Base-by-base conservation (phyloP, 495 filamentous ascomycete species). In the Penicillium roqueforti region DNA sequence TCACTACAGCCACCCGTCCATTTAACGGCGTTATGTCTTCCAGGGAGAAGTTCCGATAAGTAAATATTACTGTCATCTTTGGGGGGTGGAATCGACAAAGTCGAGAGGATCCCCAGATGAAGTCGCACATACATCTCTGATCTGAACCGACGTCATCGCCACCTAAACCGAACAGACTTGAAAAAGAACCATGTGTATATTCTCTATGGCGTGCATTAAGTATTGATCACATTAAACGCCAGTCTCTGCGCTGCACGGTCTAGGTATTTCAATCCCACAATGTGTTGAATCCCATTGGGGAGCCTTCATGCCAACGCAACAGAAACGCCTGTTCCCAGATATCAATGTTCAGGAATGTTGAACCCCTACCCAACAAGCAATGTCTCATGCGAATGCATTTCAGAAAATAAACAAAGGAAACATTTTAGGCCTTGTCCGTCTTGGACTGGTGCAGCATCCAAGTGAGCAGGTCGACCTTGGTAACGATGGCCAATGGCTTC, bases 391-490 rank as follows among this genome's bases (percentile, higher is more conserved):
- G 38, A 41, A 61, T 63, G 46, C 55, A 54, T 32, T 31, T 46
- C 43, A 45, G 32, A 40, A 34, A 54, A 29, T 47, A 25, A 43
- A 31, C 28, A 31, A 36, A 32, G 3, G 41, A 47, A 18, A 9
- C 19, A n/a, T 22, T 56, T 41, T 54, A 66, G 23, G 55, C 52
- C 29, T 56, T 58, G 32, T 52, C 60, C n/a, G 47, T 25, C 55
- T 66, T 68, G 20, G 54, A 77, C 64, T 88, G 82, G 76, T 85
- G 92, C 16, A 97, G 83, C 81, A 98, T 78, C 83, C 88, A 98
- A n/a, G 83, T 85, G 61, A 98, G 71, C 58, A 98, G 67, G 75
- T 98, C 93, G 16, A 98, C 93, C 80, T 98, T 98, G 26, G 93
- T 97, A 4, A 91, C 92, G 8, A 98, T 83, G 16, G 95, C 93